Percentiles rank a stretch among this genome's conserved stretches.
Conservation (phyloP, 73 alveolate genomes). For the Paraurostyla sp. region DNA sequence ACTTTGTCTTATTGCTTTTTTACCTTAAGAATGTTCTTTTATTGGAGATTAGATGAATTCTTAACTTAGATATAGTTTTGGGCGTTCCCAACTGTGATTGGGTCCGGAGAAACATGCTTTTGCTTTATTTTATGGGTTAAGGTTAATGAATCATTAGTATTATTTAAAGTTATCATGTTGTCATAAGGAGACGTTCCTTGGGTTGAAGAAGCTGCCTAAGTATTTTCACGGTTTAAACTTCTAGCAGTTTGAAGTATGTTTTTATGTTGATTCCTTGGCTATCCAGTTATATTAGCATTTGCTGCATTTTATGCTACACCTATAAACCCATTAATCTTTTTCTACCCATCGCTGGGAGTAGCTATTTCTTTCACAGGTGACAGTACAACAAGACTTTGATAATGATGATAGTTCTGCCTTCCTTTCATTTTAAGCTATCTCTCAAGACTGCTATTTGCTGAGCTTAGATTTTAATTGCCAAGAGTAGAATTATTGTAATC, state of each 20-base stretch:
- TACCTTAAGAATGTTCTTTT: neutral
- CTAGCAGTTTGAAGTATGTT: neutral
- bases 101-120: no score
- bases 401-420: neutral
- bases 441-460: neutral
- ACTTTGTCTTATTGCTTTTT: slow-evolving; percentile 10
- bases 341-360: neutral
- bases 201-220: no score
- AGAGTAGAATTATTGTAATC: neutral
- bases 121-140: no score
- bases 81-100: no score
- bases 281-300: neutral
- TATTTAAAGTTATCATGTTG: neutral
- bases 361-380: neutral
- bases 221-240: neutral
- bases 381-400: neutral
- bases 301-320: neutral
- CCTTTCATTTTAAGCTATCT: neutral
- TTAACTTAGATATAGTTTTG: slow-evolving; percentile 8
- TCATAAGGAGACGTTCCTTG: neutral
- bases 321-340: neutral
- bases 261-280: neutral
- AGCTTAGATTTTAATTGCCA: neutral
- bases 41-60: neutral
- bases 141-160: no score